These are phyloP conservation scores for Cryptosporidium felis DNA, from an alignment of 169 alveolate species.

Conservation along the genomic window DNA sequence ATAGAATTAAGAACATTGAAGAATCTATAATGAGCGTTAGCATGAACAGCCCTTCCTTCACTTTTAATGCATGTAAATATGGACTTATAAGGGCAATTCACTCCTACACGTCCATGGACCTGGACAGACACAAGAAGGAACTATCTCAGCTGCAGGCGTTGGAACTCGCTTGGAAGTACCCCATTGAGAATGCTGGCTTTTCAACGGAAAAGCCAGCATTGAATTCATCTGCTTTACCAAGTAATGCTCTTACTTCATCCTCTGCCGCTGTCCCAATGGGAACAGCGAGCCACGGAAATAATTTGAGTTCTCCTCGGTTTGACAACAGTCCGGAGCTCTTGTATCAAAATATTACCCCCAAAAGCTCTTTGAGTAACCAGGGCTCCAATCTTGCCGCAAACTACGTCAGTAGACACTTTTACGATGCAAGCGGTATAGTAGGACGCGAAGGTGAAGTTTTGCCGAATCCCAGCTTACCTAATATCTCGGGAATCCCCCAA, in stretches of 20 bases:
- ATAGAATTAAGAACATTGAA: conserved; percentile 15
- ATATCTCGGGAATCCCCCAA: not conserved
- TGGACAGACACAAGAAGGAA: conserved; percentile 42
- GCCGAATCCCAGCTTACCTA: not conserved
- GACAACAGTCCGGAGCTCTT: not conserved
- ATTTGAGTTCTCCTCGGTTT: not conserved
- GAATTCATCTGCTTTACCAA: too few relatives aligned
- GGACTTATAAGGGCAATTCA: conserved; percentile 20
- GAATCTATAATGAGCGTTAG: conserved; percentile 9
- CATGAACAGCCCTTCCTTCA: conserved; percentile 2
- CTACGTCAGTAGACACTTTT: not conserved
- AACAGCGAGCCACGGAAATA: not conserved
- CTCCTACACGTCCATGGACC: conserved; percentile 30
- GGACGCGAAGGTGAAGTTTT: not conserved
- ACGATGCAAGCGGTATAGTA: not conserved
- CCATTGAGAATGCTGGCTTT: conserved; percentile 28
- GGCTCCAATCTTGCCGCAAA: not conserved
- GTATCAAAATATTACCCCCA: not conserved
- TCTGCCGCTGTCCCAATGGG: too few relatives aligned
- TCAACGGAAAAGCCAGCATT: too few relatives aligned
- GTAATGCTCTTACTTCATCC: too few relatives aligned
- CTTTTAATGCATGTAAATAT: conserved; percentile 51
- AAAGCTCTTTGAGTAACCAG: not conserved
- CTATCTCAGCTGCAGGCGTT: conserved; percentile 50
- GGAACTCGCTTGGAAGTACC: conserved; percentile 50